Conservation (phyloP, 306 rosid species). For the Cucurbita maxima region DNA sequence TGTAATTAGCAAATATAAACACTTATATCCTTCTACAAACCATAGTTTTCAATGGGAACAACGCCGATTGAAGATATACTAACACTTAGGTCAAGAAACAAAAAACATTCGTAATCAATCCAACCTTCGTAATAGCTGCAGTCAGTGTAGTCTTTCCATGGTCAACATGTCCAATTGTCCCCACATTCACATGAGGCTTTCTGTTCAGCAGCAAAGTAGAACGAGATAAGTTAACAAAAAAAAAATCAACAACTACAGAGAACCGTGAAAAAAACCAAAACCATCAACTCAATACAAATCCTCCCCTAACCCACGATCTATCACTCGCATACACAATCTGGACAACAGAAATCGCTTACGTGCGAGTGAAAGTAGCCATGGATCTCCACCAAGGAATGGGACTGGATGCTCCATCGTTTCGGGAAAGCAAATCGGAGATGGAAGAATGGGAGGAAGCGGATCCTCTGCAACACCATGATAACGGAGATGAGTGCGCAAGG, state of each 20-base stretch:
- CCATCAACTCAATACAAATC: neutral
- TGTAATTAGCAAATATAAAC: neutral
- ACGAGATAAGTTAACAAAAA: neutral
- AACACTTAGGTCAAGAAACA: neutral
- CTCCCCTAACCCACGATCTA: neutral
- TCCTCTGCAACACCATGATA: conserved; percentile 39
- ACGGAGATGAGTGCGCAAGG: conserved; percentile 36
- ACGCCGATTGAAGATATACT: neutral
- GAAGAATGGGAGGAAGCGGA: conserved; percentile 20
- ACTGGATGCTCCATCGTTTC: conserved; percentile 26
- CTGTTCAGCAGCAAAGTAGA: conserved; percentile 24
- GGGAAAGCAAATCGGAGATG: conserved; percentile 19
- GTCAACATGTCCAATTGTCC: conserved; percentile 91
- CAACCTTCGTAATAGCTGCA: conserved; percentile 93
- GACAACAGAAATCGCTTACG: conserved; percentile 21
- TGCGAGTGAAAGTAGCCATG: conserved; percentile 78
- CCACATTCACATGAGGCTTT: conserved; percentile 89
- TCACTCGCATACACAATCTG: neutral
- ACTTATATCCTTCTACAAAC: neutral
- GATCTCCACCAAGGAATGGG: conserved; percentile 55
- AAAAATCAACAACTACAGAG: neutral
- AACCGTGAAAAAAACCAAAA: neutral
- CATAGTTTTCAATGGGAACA: neutral
- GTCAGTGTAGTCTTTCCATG: conserved; percentile 95
- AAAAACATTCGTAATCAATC: conserved; percentile 8